These are phyloP conservation scores for Ilyonectria destructans DNA, from an alignment of 2,329 filamentous ascomycete species.

Conservation along the genomic window DNA sequence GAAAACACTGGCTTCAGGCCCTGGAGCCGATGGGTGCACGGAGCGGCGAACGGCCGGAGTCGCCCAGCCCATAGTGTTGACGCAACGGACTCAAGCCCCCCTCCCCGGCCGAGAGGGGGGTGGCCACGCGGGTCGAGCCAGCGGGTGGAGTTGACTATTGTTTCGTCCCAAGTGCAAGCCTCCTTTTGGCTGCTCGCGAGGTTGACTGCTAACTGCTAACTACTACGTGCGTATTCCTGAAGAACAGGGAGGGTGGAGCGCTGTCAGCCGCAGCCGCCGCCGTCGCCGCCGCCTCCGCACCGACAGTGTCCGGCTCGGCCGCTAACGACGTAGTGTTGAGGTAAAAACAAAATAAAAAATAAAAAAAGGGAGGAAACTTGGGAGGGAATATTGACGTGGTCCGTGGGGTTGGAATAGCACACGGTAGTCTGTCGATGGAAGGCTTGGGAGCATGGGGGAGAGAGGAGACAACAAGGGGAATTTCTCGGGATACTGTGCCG, in stretches of 20 bases:
- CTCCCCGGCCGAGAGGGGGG: slow-evolving; percentile 13
- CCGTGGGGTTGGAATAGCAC: not conserved
- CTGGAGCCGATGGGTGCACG: slow-evolving; percentile 17
- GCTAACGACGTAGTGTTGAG: slow-evolving; percentile 5
- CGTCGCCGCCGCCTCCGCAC: not conserved
- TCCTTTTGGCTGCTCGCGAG: not conserved
- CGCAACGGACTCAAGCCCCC: slow-evolving; percentile 11
- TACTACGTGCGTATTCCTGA: not conserved
- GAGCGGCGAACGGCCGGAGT: slow-evolving; percentile 18
- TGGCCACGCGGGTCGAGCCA: not conserved
- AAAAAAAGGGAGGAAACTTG: not conserved
- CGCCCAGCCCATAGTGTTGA: not conserved
- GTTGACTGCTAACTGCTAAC: not conserved
- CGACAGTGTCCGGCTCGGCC: not conserved
- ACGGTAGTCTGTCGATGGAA: not conserved
- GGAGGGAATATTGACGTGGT: not conserved
- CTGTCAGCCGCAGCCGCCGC: not conserved
- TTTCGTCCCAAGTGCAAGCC: not conserved
- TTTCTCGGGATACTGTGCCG: not conserved
- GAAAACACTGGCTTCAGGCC: not conserved
- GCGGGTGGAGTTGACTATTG: not conserved
- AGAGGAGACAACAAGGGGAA: not conserved
- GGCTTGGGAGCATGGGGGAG: not conserved
- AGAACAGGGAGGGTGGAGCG: not conserved
- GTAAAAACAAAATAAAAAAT: not conserved